Percentiles rank a stretch among this genome's conserved stretches.
Evolutionary conservation across 192 early-diverging fungal genomes (phyloP).

Genomic region (Backusella australiensis): DNA sequence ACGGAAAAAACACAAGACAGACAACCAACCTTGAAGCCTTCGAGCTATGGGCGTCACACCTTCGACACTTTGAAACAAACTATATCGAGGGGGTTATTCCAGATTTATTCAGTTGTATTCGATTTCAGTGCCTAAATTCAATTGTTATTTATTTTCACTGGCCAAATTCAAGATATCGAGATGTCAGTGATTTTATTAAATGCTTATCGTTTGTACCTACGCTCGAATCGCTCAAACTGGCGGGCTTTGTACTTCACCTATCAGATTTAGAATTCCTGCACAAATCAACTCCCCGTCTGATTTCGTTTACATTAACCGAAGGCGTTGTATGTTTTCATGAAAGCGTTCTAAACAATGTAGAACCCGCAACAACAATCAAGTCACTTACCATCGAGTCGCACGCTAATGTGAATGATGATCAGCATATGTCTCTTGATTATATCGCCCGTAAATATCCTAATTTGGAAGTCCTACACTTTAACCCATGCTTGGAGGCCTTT

Average conservation of each 20-base stretch:
- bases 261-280: neutral
- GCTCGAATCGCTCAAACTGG: neutral
- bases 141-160: neutral
- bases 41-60: neutral
- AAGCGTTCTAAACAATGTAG: neutral
- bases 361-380: neutral
- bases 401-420: neutral
- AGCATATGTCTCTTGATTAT: neutral
- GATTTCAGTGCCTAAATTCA: neutral
- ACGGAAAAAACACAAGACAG: neutral
- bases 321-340: neutral
- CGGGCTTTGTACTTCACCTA: neutral
- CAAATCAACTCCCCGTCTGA: neutral
- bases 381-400: neutral
- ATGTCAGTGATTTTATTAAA: neutral
- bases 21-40: neutral
- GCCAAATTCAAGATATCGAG: conserved; percentile 6
- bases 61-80: neutral
- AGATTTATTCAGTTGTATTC: neutral
- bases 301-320: neutral
- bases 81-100: neutral
- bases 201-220: neutral
- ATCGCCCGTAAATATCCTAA: neutral
- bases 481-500: neutral
- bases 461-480: neutral